phyloP scores from a whole-genome alignment of 441 rosid genomes.

The Syzygium malaccense region DNA sequence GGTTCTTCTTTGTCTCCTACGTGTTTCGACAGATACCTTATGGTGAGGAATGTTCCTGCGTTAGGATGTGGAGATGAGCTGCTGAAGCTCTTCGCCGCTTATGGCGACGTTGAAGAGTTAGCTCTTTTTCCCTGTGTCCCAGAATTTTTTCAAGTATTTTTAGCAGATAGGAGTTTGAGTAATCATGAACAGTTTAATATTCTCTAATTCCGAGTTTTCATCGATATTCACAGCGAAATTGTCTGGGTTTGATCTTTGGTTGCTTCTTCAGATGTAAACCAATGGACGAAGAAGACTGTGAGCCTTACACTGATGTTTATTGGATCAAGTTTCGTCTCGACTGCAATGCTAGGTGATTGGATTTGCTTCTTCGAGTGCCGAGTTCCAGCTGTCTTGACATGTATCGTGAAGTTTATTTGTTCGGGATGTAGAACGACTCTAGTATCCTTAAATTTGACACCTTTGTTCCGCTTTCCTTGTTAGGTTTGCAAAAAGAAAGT shows the following conservation, averaged over 20 bases:
- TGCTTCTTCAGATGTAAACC: constrained; percentile 58
- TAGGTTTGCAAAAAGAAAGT: constrained; percentile 85
- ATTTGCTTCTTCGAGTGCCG: not conserved
- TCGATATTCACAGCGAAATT: not conserved
- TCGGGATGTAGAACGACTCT: not conserved
- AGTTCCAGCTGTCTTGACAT: not conserved
- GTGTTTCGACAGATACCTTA: constrained; percentile 44
- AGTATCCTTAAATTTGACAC: not conserved
- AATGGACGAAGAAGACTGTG: constrained; percentile 94
- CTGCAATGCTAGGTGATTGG: constrained; percentile 64
- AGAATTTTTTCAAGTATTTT: not conserved
- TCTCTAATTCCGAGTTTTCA: not conserved
- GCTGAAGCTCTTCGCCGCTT: constrained; percentile 50
- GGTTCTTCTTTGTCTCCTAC: not conserved
- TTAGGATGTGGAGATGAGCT: constrained; percentile 84
- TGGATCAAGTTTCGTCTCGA: constrained; percentile 65
- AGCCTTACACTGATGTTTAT: constrained; percentile 71
- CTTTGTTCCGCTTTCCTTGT: not conserved
- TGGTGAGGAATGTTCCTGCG: constrained; percentile 72
- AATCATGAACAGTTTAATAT: not conserved
- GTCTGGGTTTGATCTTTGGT: not conserved
- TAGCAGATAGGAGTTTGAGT: not conserved
- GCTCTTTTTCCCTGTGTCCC: not conserved
- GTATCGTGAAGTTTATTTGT: not conserved
- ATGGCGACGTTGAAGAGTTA: constrained; percentile 84